Evolutionary conservation across 345 rosid species (phyloP), one percentile per base, ranked within the genome.

Genomic region (Pistacia atlantica): DNA sequence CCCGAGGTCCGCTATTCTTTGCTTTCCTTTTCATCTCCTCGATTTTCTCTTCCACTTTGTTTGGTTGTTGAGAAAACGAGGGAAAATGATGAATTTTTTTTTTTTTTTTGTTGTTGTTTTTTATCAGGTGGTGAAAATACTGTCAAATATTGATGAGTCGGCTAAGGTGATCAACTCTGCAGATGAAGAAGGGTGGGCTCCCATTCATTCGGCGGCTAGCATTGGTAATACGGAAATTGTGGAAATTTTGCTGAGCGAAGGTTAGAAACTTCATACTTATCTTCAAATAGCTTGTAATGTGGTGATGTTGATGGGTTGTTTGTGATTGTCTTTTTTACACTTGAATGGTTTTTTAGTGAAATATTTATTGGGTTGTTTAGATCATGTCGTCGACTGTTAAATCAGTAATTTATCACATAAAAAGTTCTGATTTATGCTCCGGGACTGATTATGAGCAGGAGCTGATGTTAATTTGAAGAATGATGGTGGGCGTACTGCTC

Each of bases 131-230:
- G 87, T 90, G 42, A 84, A 85, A 81, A 49, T 88, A 78, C 75
- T 93, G n/a, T 80, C 86, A 16, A 85, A 70, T 71, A 81, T 65
- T 58, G 97, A 91, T 77, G 86, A 78, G 20, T 80, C 89, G 13
- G 75, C 68, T n/a, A 80, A 73, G 49, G 83, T 87, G 12, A 80
- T 91, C 25, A 89, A 90, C 76, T 70, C 85, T 49, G 82, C 75
- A 52, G 98, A 95, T 80, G 99, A 95, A 69, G 99, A 95, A 89
- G 98, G 99, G 0, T 95, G 97, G 99, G 91, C 91, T 11, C 93
- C 98, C 18, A 69, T 95, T 67, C 99, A 93, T 82, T 95, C 98
- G 0, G 96, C 90, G 11, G 79, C 97, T 13, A 95, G 99, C 84
- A 89, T 84, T 54, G 97, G 97, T 17, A 87, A 88, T 75, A 73